Conservation (phyloP, 352 stramenopile species). For the Phytophthora hybrid region DNA sequence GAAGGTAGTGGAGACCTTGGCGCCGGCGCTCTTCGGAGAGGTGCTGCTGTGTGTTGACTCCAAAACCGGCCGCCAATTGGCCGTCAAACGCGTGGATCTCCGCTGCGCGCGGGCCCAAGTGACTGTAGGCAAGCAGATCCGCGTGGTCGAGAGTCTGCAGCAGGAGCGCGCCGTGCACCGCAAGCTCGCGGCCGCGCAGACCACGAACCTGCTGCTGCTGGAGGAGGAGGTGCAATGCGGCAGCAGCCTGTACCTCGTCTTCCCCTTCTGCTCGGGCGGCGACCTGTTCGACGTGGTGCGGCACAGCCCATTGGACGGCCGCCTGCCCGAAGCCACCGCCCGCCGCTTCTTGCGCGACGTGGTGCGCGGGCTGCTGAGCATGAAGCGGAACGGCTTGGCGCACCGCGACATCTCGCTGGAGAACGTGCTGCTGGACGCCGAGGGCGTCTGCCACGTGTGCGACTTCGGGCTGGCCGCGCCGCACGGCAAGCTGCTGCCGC, state of each 20-base stretch:
- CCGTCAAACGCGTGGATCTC: slow-evolving; percentile 63
- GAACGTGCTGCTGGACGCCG: slow-evolving; percentile 59
- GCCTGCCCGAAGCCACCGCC: slow-evolving; percentile 43
- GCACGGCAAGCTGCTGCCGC: slow-evolving; percentile 32
- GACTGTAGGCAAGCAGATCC: slow-evolving; percentile 46
- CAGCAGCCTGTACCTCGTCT: slow-evolving; percentile 57
- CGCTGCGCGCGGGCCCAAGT: slow-evolving; percentile 42
- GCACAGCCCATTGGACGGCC: slow-evolving; percentile 41
- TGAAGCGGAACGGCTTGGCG: slow-evolving; percentile 58
- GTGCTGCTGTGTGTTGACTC: slow-evolving; percentile 62
- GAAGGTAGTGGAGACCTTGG: slow-evolving; percentile 49
- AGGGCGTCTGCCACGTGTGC: slow-evolving; percentile 53
- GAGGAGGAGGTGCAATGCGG: slow-evolving; percentile 53
- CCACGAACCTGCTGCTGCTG: slow-evolving; percentile 56
- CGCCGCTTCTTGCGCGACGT: slow-evolving; percentile 53
- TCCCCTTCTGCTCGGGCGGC: slow-evolving; percentile 61
- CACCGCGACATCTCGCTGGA: slow-evolving; percentile 75
- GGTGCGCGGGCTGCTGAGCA: slow-evolving; percentile 39
- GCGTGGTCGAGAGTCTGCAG: slow-evolving; percentile 59
- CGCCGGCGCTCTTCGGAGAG: slow-evolving; percentile 65
- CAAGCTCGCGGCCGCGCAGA: slow-evolving; percentile 39
- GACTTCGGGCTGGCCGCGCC: slow-evolving; percentile 61
- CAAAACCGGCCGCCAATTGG: slow-evolving; percentile 47
- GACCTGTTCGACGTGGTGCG: slow-evolving; percentile 65
- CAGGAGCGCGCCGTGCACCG: slow-evolving; percentile 60